Percentiles rank a stretch among this genome's conserved stretches.
These are phyloP conservation scores for Lachnellula occidentalis DNA, from an alignment of 2,329 filamentous ascomycete genomes.

Conservation along the genomic window DNA sequence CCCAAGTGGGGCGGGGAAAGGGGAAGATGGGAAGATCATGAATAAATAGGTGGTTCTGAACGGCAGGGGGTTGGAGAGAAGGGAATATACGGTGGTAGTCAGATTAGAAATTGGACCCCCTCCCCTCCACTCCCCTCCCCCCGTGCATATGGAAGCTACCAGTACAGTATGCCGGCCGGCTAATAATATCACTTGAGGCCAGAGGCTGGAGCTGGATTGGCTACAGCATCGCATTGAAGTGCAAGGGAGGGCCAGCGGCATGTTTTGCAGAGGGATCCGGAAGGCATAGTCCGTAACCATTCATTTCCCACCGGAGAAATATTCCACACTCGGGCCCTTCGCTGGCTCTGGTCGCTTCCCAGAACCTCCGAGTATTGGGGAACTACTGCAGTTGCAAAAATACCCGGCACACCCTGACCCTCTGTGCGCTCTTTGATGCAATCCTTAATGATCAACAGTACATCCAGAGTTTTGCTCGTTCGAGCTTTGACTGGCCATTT, in stretches of 20 bases:
- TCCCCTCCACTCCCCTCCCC: background rate
- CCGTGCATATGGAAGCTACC: background rate
- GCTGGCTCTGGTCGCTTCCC: conserved; percentile 3
- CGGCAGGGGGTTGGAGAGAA: background rate
- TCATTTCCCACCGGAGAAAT: conserved; percentile 27
- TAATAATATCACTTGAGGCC: background rate
- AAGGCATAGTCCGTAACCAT: conserved; percentile 22
- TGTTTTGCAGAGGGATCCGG: conserved; percentile 3
- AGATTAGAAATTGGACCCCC: background rate
- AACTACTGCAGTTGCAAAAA: conserved; percentile 3
- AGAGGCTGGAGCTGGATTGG: background rate
- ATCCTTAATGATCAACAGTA: conserved; percentile 1
- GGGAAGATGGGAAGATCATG: background rate
- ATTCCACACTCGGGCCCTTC: conserved; percentile 19
- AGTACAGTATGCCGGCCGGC: background rate
- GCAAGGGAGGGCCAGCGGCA: background rate
- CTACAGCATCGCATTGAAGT: conserved; percentile 1
- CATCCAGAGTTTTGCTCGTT: background rate
- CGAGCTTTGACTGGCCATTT: background rate
- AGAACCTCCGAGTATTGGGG: background rate
- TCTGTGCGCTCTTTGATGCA: conserved; percentile 22
- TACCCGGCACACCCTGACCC: conserved; percentile 12
- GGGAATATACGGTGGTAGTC: background rate
- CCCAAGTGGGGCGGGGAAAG: background rate
- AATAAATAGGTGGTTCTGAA: background rate